These are phyloP conservation scores for Monosporozyma solicola DNA, from an alignment of 805 yeast genomes.

Conservation along the genomic window DNA sequence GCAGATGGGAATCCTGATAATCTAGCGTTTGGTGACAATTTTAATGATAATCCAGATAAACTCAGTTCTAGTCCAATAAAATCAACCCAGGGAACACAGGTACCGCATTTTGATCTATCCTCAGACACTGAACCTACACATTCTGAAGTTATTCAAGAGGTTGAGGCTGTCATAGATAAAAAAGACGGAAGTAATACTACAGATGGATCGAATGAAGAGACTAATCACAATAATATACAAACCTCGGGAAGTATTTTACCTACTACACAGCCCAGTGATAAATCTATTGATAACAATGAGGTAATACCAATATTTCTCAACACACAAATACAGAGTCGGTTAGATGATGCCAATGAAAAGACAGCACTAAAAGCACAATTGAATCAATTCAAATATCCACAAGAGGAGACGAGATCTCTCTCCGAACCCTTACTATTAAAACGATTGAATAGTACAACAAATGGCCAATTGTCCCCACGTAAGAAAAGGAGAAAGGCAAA, in stretches of 20 bases:
- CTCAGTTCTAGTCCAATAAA: not conserved
- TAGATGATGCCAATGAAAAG: slow-evolving; percentile 20
- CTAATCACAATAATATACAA: not conserved
- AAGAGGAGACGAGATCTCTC: not conserved
- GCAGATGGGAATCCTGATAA: slow-evolving; percentile 3
- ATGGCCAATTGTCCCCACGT: not conserved
- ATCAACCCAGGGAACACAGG: slow-evolving; percentile 1
- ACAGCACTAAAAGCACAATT: slow-evolving; percentile 13
- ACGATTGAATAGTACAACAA: not conserved
- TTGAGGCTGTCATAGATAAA: no score
- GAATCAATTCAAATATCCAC: slow-evolving; percentile 16
- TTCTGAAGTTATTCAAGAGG: not conserved
- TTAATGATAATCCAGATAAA: not conserved
- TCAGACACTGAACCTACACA: not conserved
- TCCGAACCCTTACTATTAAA: not conserved
- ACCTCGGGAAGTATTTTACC: not conserved
- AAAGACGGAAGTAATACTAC: not conserved
- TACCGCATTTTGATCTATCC: slow-evolving; percentile 2
- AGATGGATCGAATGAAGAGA: not conserved
- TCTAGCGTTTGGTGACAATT: not conserved
- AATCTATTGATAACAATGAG: not conserved
- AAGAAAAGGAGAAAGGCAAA: not conserved
- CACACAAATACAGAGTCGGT: slow-evolving; percentile 27
- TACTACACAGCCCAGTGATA: not conserved
- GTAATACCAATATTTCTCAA: slow-evolving; percentile 13